Conservation (phyloP, 2,329 filamentous ascomycete species). For the Penicillium sp. region DNA sequence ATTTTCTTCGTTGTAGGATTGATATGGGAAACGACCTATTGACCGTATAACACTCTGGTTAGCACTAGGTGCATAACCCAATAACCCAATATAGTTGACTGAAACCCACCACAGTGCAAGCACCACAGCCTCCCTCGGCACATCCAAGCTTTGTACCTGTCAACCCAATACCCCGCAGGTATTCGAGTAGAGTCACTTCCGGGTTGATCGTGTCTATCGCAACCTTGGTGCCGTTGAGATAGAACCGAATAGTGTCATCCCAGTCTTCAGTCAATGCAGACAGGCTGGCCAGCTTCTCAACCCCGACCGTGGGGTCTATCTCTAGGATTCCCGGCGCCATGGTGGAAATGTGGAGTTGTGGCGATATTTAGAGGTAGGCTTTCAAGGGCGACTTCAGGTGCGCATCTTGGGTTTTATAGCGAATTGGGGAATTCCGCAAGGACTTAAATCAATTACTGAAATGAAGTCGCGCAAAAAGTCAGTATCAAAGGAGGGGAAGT, state of each 20-base stretch:
- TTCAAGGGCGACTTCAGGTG: slow-evolving; percentile 1
- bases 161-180: slow-evolving; percentile 84
- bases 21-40: slow-evolving; percentile 75
- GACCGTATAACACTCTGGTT: slow-evolving; percentile 17
- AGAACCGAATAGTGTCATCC: slow-evolving; percentile 87
- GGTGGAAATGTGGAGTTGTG: slow-evolving; percentile 7
- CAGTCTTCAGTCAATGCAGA: slow-evolving; percentile 69
- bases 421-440: slow-evolving; percentile 5
- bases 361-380: neutral
- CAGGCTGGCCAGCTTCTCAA: slow-evolving; percentile 49
- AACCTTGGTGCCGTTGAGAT: slow-evolving; percentile 89
- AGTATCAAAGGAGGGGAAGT: slow-evolving; percentile 3
- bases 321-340: slow-evolving; percentile 61
- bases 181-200: slow-evolving; percentile 87
- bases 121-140: slow-evolving; percentile 93
- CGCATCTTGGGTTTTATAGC: slow-evolving; percentile 8
- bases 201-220: slow-evolving; percentile 84
- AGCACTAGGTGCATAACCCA: slow-evolving; percentile 9
- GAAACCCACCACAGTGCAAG: slow-evolving; percentile 74
- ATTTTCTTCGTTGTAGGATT: slow-evolving; percentile 90
- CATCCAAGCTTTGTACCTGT: slow-evolving; percentile 97
- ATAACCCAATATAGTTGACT: neutral
- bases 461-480: neutral
- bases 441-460: slow-evolving; percentile 13
- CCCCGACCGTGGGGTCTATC: slow-evolving; percentile 44